Base-by-base conservation (phyloP, 2,329 filamentous ascomycete species). In the Venturia oleaginea region DNA sequence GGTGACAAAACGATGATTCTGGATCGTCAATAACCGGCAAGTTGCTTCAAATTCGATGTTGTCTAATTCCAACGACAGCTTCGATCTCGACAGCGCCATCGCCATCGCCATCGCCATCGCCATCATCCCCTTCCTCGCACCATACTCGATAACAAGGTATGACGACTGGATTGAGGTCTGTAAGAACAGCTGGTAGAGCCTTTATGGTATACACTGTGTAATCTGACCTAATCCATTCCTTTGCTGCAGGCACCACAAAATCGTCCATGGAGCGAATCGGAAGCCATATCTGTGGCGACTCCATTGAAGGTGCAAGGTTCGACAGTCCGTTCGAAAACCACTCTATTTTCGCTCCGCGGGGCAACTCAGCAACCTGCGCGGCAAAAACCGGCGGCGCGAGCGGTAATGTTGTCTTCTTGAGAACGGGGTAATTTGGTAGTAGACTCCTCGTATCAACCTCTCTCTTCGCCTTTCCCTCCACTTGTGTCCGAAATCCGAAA, bases 301-400 rank as follows among this genome's bases (percentile, higher is more conserved):
- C 10, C 24, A 51, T 51, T 8, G 34, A 61, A 61, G 22, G n/a
- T 6, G 8, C 15, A 22, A 17, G 13, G 8, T 37, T 42, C n/a
- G 59, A 61, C 24, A 48, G n/a, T 17, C 27, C 51, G n/a, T 34
- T 57, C 27, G 27, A n/a, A n/a, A 57, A 57, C 92, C 93, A 99
- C 77, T 99, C 94, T 13, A 97, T 84, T 43, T 81, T 80, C 34
- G 88, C 88, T 19, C 78, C 80, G 24, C 90, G 84, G 0, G 94
- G 94, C 15, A 99, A 80, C 68, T 86, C 84, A 54, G 87, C 82
- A 1, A 97, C 89, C 71, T 94, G 86, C 0, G 86, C 87, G 0
- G 88, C 83, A 71, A 94, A 88, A 69, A 92, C 82, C 0, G 88
- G 88, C 1, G 92, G 87, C 1, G 63, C 71, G 51, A 34, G 46